Evolutionary conservation across 495 filamentous ascomycete genomes (phyloP).

Genomic region (Lophiotrema nucula): DNA sequence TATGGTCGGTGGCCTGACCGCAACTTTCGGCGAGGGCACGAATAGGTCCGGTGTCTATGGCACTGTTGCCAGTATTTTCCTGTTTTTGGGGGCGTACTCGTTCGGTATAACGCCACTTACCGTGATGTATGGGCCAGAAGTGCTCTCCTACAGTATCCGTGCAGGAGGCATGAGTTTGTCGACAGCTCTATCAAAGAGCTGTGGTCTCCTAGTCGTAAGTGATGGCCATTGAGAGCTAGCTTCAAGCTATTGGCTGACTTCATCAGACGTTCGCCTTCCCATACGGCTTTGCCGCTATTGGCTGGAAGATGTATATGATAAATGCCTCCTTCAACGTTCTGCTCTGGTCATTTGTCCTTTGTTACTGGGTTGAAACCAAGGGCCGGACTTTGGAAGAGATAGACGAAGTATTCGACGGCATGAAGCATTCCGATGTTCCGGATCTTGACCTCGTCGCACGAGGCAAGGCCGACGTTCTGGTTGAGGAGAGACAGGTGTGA

Average conservation of each 20-base stretch:
- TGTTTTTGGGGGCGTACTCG: conserved; percentile 4
- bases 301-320: conserved; percentile 13
- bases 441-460: not conserved
- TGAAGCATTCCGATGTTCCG: not conserved
- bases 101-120: conserved; percentile 1
- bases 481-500: not conserved
- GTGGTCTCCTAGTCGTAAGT: not conserved
- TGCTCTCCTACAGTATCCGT: not conserved
- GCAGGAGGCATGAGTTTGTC: not conserved
- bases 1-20: not conserved
- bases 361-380: conserved; percentile 6
- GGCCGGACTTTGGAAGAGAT: conserved; percentile 1
- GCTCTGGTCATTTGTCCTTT: not conserved
- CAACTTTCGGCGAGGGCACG: not conserved
- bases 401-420: not conserved
- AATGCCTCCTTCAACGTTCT: conserved; percentile 4
- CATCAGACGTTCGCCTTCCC: conserved; percentile 3
- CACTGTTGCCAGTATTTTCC: conserved; percentile 4
- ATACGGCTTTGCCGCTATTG: not conserved
- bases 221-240: not conserved
- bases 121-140: not conserved
- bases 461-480: not conserved
- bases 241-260: not conserved
- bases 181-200: not conserved
- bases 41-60: conserved; percentile 3